Evolutionary conservation across 768 basidiomycete genomes (phyloP), one percentile per base, ranked within the genome.

Genomic region (Macrolepiota fuliginosa): DNA sequence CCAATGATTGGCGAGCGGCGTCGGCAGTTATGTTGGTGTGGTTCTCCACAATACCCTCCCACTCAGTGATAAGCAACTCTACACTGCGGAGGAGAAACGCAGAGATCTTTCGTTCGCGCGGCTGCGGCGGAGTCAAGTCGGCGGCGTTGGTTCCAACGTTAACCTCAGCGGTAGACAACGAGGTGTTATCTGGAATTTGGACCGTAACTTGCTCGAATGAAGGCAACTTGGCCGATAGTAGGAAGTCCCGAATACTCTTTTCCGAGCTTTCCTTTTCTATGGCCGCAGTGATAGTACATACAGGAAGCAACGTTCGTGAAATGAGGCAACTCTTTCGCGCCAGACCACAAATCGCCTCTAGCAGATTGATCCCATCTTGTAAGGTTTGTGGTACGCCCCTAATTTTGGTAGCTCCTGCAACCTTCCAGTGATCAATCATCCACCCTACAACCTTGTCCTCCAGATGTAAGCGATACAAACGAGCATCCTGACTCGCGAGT

Each of bases 371-470:
- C 9, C 92, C 72, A 69, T 96, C 93, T 25, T 76, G 73, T 27
- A 85, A 75, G 10, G 81, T 78, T 66, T 86, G 79, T 1, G 81
- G 71, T 72, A 88, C 40, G 65, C 68, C 71, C 76, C 65, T 49
- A 15, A 51, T 49, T 68, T 74, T 71, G n/a, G 71, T 69, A 6
- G 53, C 57, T 36, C 69, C 71, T 5, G 67, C 66, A 12, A 80
- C 73, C 39, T 71, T 77, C 91, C 94, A 96, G 50, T 79, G 82
- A 62, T 90, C 89, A 13, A 84, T 73, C 36, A 97, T 73, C 95
- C 96, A 97, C 56, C 77, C 81, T 15, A 95, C 70, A 3, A 92
- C 87, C 69, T 93, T 92, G 69, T 94, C 92, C 70, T 93, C 90
- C n/a, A 96, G 76, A 29, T 88, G 88, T 82, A 94, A 83, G 15